These are phyloP conservation scores for Phytophthora kernoviae DNA, from an alignment of 352 stramenopile genomes.

Conservation along the genomic window DNA sequence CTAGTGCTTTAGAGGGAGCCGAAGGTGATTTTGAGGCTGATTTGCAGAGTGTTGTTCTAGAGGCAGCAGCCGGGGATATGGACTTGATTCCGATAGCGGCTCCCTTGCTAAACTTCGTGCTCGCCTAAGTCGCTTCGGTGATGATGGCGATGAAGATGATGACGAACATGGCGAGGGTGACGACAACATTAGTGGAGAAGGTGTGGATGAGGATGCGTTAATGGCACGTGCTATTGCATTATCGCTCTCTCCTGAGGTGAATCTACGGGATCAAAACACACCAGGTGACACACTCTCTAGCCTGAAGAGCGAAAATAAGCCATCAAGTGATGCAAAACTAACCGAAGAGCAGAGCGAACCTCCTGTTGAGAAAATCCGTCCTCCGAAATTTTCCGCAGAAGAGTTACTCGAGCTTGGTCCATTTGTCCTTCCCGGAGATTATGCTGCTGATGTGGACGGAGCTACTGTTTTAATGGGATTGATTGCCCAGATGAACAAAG, in stretches of 20 bases:
- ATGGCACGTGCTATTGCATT: slow-evolving; percentile 89
- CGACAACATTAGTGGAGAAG: slow-evolving; percentile 60
- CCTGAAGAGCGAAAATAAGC: slow-evolving; percentile 22
- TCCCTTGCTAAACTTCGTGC: slow-evolving; percentile 67
- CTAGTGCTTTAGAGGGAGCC: slow-evolving; percentile 16
- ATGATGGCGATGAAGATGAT: slow-evolving; percentile 65
- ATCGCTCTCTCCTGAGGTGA: slow-evolving; percentile 86
- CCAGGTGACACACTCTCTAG: slow-evolving; percentile 13
- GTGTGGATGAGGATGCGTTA: slow-evolving; percentile 87
- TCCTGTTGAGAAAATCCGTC: slow-evolving; percentile 43
- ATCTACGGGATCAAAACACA: slow-evolving; percentile 59
- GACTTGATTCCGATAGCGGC: slow-evolving; percentile 69
- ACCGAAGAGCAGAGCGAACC: slow-evolving; percentile 9
- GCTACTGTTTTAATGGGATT: slow-evolving; percentile 57
- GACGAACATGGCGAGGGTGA: slow-evolving; percentile 49
- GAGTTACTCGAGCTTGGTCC: slow-evolving; percentile 72
- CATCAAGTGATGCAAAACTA: slow-evolving; percentile 7
- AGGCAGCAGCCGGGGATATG: slow-evolving; percentile 47
- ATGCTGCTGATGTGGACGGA: slow-evolving; percentile 47
- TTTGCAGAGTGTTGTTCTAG: slow-evolving; percentile 32
- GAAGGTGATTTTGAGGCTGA: slow-evolving; percentile 41
- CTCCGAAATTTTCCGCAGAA: slow-evolving; percentile 63
- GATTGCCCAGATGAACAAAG: slow-evolving; percentile 64
- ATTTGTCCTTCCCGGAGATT: slow-evolving; percentile 57
- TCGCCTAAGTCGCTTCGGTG: slow-evolving; percentile 71